These are phyloP conservation scores for Wallacemonas rigidus DNA, from an alignment of 208 protist species.

Conservation along the genomic window DNA sequence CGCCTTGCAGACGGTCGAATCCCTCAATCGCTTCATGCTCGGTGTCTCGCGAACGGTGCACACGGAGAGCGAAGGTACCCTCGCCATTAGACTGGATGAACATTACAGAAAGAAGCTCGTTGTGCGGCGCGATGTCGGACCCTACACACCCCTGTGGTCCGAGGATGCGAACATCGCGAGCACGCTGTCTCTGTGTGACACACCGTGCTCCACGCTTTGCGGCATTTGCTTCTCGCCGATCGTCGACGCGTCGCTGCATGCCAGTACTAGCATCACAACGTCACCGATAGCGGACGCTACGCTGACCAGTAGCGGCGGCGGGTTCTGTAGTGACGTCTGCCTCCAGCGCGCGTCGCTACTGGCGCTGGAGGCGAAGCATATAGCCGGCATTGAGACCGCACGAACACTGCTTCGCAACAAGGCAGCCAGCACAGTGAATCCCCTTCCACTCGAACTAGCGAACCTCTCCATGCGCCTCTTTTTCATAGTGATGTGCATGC, in stretches of 20 bases:
- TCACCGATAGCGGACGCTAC: background rate
- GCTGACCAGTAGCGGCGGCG: background rate
- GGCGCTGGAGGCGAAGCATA: conserved; percentile 46
- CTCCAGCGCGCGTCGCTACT: conserved; percentile 42
- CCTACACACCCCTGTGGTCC: conserved; percentile 30
- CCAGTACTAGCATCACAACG: background rate
- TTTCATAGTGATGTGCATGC: conserved; percentile 63
- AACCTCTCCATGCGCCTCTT: conserved; percentile 74
- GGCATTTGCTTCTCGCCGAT: conserved; percentile 47
- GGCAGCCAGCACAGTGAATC: conserved; percentile 32
- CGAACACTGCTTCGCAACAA: conserved; percentile 45
- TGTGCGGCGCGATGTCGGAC: conserved; percentile 8
- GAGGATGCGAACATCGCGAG: conserved; percentile 51
- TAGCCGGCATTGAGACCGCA: conserved; percentile 35
- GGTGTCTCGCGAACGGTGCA: conserved; percentile 46
- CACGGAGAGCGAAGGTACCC: conserved; percentile 15
- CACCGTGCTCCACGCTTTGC: conserved; percentile 33
- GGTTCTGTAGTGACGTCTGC: conserved; percentile 40
- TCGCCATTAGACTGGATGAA: conserved; percentile 50
- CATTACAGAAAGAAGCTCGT: conserved; percentile 59
- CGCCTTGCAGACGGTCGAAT: conserved; percentile 55
- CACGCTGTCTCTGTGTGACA: conserved; percentile 46
- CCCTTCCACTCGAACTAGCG: conserved; percentile 58
- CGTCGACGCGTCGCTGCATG: conserved; percentile 10
- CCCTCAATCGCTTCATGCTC: conserved; percentile 60